phyloP scores from a whole-genome alignment of 768 basidiomycete genomes.

The Cyclocybe cylindracea region DNA sequence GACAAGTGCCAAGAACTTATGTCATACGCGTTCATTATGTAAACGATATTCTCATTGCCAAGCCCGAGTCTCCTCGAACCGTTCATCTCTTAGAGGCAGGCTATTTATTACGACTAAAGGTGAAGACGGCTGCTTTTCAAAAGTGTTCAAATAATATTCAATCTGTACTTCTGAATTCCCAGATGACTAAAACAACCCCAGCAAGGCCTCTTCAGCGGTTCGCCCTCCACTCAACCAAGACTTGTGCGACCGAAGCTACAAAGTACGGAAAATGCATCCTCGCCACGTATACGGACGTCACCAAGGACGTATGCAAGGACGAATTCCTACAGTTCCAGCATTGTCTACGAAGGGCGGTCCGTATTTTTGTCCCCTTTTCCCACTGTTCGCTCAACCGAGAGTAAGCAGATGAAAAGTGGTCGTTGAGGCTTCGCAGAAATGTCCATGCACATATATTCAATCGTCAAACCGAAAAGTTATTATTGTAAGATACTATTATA shows the following conservation, averaged over 20 bases:
- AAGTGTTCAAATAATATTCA: too few species aligned
- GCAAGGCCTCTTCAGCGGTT: conserved; percentile 58
- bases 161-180: background rate
- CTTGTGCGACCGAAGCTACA: conserved; percentile 71
- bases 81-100: too few species aligned
- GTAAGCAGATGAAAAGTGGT: conserved; percentile 18
- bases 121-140: too few species aligned
- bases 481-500: conserved; percentile 8
- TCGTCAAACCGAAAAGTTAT: conserved; percentile 4
- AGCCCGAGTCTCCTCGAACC: too few species aligned
- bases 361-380: conserved; percentile 20
- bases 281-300: conserved; percentile 80
- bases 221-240: conserved; percentile 71
- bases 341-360: conserved; percentile 79
- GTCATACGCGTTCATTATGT: too few species aligned
- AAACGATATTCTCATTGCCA: too few species aligned
- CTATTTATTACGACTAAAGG: too few species aligned
- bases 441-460: background rate
- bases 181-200: conserved; percentile 28
- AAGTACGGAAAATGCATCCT: conserved; percentile 90
- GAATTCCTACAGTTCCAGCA: conserved; percentile 85
- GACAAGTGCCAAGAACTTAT: too few species aligned
- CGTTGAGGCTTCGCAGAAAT: background rate
- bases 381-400: background rate
- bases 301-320: conserved; percentile 77